A percentile compares a stretch with the other conserved stretches of the same genome.
Evolutionary conservation across 1,284 basidiomycete genomes (phyloP).

Genomic region (Boletus semigastroideus): DNA sequence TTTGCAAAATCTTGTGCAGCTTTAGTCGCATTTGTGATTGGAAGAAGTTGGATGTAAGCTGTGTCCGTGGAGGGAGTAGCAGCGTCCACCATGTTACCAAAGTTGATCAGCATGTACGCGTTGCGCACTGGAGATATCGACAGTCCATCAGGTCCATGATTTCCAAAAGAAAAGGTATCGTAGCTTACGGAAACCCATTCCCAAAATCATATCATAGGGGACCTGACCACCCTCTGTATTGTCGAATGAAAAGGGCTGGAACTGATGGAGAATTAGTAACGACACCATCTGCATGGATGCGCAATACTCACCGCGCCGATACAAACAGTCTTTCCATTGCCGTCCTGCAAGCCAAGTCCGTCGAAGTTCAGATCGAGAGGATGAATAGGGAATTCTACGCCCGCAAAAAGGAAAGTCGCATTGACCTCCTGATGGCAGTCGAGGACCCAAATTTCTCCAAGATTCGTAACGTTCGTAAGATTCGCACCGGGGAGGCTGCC

Average conservation of each 20-base stretch:
- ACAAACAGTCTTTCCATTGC: constrained; percentile 38
- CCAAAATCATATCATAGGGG: constrained; percentile 42
- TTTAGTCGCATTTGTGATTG: constrained; percentile 44
- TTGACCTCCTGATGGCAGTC: constrained; percentile 63
- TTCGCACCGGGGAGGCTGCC: constrained; percentile 47
- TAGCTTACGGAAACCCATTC: constrained; percentile 55
- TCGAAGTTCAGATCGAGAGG: constrained; percentile 48
- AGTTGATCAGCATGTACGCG: constrained; percentile 58
- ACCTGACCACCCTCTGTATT: constrained; percentile 44
- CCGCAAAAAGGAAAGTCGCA: constrained; percentile 57
- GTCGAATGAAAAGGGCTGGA: constrained; percentile 42
- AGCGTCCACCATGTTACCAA: constrained; percentile 51
- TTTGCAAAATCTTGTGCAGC: constrained; percentile 22
- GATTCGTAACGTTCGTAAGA: constrained; percentile 41
- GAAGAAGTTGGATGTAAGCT: constrained; percentile 63
- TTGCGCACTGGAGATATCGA: constrained; percentile 44
- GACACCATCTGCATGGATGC: background rate
- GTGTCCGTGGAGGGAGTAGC: constrained; percentile 35
- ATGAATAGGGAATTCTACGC: constrained; percentile 54
- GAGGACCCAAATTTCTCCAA: constrained; percentile 55
- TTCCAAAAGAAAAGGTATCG: background rate
- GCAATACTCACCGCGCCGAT: constrained; percentile 45
- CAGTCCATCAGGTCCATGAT: background rate
- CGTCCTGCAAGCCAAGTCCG: constrained; percentile 27
- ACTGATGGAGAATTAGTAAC: constrained; percentile 36